Conservation (phyloP, 1,139 yeast species). For the Scheffersomyces illinoinensis region DNA sequence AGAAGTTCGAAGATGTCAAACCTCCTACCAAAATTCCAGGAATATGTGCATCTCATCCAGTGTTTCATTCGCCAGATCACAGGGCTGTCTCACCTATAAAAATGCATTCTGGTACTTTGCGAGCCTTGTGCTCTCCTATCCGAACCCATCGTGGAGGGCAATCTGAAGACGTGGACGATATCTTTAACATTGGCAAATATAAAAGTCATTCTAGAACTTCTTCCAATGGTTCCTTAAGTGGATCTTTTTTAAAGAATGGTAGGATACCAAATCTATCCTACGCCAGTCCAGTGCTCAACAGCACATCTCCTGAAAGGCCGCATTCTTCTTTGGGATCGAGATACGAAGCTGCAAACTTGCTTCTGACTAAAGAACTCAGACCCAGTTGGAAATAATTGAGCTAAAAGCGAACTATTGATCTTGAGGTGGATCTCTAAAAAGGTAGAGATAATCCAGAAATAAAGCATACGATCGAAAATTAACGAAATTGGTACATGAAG, state of each 20-base stretch:
- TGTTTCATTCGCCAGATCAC: conserved; percentile 28
- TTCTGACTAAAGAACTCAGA: conserved; percentile 27
- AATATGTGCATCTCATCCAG: conserved; percentile 33
- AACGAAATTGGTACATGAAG: background rate
- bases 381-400: conserved; percentile 27
- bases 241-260: background rate
- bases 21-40: conserved; percentile 27
- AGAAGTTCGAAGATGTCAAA: conserved; percentile 11
- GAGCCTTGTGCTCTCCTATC: background rate
- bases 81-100: background rate
- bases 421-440: background rate
- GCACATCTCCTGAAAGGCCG: conserved; percentile 40
- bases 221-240: background rate
- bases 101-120: background rate
- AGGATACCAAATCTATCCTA: background rate
- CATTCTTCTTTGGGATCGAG: conserved; percentile 36
- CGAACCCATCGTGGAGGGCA: background rate
- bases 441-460: too few relatives aligned
- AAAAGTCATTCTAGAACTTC: background rate
- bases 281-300: conserved; percentile 9
- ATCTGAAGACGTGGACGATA: background rate
- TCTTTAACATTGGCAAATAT: background rate
- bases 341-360: conserved; percentile 33
- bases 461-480: background rate
- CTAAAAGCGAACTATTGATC: background rate